Base-by-base conservation (phyloP, 495 filamentous ascomycete genomes). In the Aspergillus incahuasiensis region DNA sequence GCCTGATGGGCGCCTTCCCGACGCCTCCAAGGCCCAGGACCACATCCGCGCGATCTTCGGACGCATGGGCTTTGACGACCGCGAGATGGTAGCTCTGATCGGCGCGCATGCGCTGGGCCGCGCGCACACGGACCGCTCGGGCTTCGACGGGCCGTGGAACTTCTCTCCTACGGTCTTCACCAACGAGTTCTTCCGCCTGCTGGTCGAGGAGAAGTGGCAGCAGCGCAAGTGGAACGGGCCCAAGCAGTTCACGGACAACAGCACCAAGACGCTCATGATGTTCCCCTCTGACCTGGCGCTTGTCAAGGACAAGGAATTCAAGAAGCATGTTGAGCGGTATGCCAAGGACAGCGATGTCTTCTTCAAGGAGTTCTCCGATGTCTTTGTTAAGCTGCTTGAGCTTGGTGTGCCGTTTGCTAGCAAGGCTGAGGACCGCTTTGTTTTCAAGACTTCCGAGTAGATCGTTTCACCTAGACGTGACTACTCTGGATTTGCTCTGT, bases 51-150 rank as follows among this genome's bases (percentile, higher is more conserved):
- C 85, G 72, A 88, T 98, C 79, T 98, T 98, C 81, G 81, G 83
- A 70, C 90, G 92, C 70, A 97, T 97, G 92, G 94, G 94, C 55
- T 98, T 98, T 81, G 86, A 95, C 72, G 94, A 98, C 76, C 87
- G 86, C 47, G 92, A 98, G 73, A 97, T 97, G 63, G 92, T 97
- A 28, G 94, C 94, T 25, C 79, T 98, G 55, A 74, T 77, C 25
- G 94, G 94, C 57, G 94, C 90, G 32, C 94, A 98, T 79, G 91
- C 94, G 18, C 80, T 98, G 11, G 94, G 94, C 41, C 86, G 94
- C 40, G 95, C 91, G 74, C 94, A 98, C 80, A 77, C 86, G 7
- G 86, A 95, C 72, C 90, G 92, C 58, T 87, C 82, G 61, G 94
- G 94, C 49, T 98, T 82, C 74, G 85, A 88, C 2, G 94, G 94